Evolutionary conservation across 768 basidiomycete genomes (phyloP), one percentile per base, ranked within the genome.

Genomic region (Psilocybe cyanescens): DNA sequence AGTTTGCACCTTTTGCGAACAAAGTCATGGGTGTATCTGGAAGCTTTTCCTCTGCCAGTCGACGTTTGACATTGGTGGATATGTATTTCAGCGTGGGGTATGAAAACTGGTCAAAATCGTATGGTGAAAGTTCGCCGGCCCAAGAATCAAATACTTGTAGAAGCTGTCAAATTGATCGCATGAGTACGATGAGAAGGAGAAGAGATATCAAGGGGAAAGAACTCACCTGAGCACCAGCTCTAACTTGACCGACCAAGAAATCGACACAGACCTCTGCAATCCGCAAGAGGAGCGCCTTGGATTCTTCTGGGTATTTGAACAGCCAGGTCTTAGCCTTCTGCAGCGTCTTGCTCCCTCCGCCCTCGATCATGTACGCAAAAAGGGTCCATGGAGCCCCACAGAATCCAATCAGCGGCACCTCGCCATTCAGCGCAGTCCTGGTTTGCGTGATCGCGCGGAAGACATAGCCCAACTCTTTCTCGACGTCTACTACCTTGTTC

Each of bases 381-480:
- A 99, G 84, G 3, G 97, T 99, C 97, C 97, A 99, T 1, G 97
- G 97, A 0, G 95, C 95, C 44, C 97, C 97, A 71, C 88, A 94
- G 77, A 99, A 99, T 9, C 97, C 97, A 68, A 99, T 97, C 59
- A 99, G 81, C 11, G 97, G 97, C 12, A 99, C 95, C 71, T 92
- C 85, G 19, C 97, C 97, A 1, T 86, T 82, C 57, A 99, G 81
- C 52, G 82, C 89, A 53, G 84, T 83, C 60, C 97, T 85, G 7
- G 96, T 95, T 68, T 86, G 73, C 9, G 90, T 95, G 75, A 99
- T 88, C 28, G 97, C 97, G 51, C 92, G 86, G 73, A 92, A 99
- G 30, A 99, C 92, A 72, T 99, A 99, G 64, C 87, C 87, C 29
- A 99, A 81, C 71, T 94, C 91, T 74, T 90, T 85, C 53, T 88